These are phyloP conservation scores for Pelargonium nanum DNA, from an alignment of 345 rosid species.

Conservation along the genomic window DNA sequence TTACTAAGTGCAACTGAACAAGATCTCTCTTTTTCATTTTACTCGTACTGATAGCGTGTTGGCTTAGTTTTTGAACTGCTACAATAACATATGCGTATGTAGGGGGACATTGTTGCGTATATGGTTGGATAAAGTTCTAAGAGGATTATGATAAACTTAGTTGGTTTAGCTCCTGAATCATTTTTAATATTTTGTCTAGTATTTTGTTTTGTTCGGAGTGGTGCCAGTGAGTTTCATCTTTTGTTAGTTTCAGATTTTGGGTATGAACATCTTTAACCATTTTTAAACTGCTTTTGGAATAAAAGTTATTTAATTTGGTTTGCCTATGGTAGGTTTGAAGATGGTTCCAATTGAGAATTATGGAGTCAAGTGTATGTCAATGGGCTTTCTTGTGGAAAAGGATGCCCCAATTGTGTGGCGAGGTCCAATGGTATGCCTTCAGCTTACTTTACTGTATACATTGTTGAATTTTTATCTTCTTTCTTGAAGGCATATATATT, in stretches of 20 bases:
- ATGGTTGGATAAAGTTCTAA: too few species aligned
- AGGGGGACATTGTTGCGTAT: too few species aligned
- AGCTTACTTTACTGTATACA: neutral
- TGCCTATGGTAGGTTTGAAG: conserved; percentile 44
- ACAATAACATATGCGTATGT: too few species aligned
- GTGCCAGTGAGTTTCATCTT: neutral
- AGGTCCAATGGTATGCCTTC: conserved; percentile 71
- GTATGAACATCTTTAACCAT: neutral
- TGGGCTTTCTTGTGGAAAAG: conserved; percentile 84
- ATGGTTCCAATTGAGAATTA: conserved; percentile 82
- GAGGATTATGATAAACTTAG: too few species aligned
- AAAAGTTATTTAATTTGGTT: conserved; percentile 4
- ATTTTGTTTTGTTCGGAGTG: too few species aligned
- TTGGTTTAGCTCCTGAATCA: too few species aligned
- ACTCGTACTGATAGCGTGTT: too few species aligned
- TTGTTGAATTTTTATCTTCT: neutral
- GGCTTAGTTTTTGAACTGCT: neutral
- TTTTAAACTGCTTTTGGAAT: neutral
- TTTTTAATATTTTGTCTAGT: too few species aligned
- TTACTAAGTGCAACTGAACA: too few species aligned
- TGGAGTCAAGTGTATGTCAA: conserved; percentile 89
- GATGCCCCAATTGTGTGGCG: conserved; percentile 93
- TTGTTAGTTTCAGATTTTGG: neutral
- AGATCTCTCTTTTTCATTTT: too few species aligned
- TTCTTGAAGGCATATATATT: neutral